Base-by-base conservation (phyloP, 1,139 yeast species). In the Hansenula lynferdii region DNA sequence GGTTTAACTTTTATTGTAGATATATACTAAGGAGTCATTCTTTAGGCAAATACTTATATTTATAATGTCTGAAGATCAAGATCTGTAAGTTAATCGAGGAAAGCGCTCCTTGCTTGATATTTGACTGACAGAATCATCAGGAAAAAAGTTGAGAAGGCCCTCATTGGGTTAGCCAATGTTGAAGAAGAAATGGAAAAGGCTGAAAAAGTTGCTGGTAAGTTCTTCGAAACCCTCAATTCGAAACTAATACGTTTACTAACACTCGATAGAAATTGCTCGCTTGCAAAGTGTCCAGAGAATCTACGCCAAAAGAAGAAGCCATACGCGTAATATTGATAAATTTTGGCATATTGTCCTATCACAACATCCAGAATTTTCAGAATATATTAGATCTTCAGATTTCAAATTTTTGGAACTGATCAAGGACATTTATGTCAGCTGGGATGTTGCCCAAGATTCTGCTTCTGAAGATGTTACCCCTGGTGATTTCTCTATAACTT, bases 271-370 rank as follows among this genome's bases (percentile, higher is more conserved):
- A 45, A 46, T 59, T 28, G 61, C 57, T 28, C 67, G 85, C 40
- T 61, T 80, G 36, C 62, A 64, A 39, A 62, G 68, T 31, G 70
- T 83, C 10, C 72, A 70, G 43, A 65, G 70, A 19, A 65, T 80
- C 14, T 82, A 73, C 54, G 56, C 51, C 9, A 60, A 68, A 39
- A 63, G 94, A 51, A 65, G 81, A 34, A 54, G 51, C 9, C 62
- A 71, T 20, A 62, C 77, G 19, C 42, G 50, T 9, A 54, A 64
- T 5, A 74, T 84, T 34, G 85, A 85, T 1, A 76, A 75, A 46
- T 82, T 84, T 56, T 84, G 94, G 94, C 81, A 80, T 57, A 73
- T 82, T 41, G 86, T 82, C 0, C 61, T 84, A 17, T 84, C 87
- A 0, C 85, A 82, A 54, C 84, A 82, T 55, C 82, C 80, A 31